Conservation (phyloP, 345 rosid species). For the Bretschneidera sinensis region DNA sequence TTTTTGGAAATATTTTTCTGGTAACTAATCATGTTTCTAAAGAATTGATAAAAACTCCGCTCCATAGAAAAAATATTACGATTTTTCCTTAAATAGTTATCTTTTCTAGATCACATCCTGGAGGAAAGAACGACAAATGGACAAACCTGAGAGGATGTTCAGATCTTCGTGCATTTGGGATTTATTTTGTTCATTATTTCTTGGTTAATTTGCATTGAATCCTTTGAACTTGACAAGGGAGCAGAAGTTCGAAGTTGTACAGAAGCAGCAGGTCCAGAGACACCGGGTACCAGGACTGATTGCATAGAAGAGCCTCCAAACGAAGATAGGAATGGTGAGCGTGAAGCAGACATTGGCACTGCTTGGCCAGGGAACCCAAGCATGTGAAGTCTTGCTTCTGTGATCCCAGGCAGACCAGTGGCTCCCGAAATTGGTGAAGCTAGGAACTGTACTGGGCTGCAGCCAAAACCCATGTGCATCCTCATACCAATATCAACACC, state of each 20-base stretch:
- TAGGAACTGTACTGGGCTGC: slow-evolving; percentile 22
- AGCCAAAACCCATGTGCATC: slow-evolving; percentile 31
- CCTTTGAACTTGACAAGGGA: slow-evolving; percentile 13
- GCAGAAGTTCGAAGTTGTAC: slow-evolving; percentile 17
- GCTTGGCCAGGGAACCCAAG: slow-evolving; percentile 24
- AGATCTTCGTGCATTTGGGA: not conserved
- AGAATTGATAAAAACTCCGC: not conserved
- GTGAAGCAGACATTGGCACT: slow-evolving; percentile 20
- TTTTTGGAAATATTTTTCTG: no score
- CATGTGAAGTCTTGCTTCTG: slow-evolving; percentile 18
- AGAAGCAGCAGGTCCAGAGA: slow-evolving; percentile 8
- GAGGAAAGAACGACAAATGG: not conserved
- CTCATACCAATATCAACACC: slow-evolving; percentile 28
- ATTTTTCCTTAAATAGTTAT: no score
- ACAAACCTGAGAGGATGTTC: slow-evolving; percentile 13
- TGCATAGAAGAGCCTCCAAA: slow-evolving; percentile 16
- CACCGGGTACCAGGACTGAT: slow-evolving; percentile 12
- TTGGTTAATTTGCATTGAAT: slow-evolving; percentile 6
- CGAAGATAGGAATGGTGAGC: slow-evolving; percentile 19
- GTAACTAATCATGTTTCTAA: not conserved
- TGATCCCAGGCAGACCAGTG: slow-evolving; percentile 14
- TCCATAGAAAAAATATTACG: not conserved
- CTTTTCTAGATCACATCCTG: no score
- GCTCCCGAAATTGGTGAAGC: slow-evolving; percentile 20
- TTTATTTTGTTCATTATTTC: not conserved